These are phyloP conservation scores for Colletotrichum magnum DNA, from an alignment of 2,329 filamentous ascomycete species.

Conservation along the genomic window DNA sequence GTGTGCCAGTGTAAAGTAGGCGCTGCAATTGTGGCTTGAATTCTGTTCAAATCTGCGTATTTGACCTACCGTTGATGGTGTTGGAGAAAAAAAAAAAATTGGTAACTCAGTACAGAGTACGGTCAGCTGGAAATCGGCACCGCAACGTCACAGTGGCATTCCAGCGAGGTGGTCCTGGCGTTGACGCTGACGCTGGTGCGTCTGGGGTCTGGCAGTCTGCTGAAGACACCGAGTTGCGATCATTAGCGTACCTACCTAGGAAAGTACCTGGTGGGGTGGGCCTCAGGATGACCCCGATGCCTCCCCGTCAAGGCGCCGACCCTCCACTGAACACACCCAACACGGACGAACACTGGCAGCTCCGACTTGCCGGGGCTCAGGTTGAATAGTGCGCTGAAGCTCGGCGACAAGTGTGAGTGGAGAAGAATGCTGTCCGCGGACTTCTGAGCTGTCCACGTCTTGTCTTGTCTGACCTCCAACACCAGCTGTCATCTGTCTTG, in stretches of 20 bases:
- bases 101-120: too few relatives aligned
- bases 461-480: neutral
- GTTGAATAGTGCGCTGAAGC: neutral
- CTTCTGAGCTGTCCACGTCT: neutral
- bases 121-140: conserved; percentile 13
- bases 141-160: conserved; percentile 23
- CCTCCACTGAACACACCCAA: conserved; percentile 12
- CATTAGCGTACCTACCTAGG: conserved; percentile 16
- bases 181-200: neutral
- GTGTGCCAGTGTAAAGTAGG: too few relatives aligned
- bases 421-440: too few relatives aligned
- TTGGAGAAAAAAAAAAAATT: too few relatives aligned
- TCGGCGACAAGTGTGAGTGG: too few relatives aligned
- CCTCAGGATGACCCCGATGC: conserved; percentile 23
- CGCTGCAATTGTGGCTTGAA: too few relatives aligned
- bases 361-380: conserved; percentile 6
- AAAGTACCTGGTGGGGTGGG: conserved; percentile 16
- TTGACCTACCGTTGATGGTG: too few relatives aligned
- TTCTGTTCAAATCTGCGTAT: too few relatives aligned
- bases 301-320: conserved; percentile 8
- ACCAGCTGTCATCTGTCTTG: neutral
- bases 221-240: conserved; percentile 21
- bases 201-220: neutral
- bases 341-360: conserved; percentile 32
- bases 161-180: conserved; percentile 24